Evolutionary conservation across 805 yeast species (phyloP).

Genomic region (Lipomyces yamadae): DNA sequence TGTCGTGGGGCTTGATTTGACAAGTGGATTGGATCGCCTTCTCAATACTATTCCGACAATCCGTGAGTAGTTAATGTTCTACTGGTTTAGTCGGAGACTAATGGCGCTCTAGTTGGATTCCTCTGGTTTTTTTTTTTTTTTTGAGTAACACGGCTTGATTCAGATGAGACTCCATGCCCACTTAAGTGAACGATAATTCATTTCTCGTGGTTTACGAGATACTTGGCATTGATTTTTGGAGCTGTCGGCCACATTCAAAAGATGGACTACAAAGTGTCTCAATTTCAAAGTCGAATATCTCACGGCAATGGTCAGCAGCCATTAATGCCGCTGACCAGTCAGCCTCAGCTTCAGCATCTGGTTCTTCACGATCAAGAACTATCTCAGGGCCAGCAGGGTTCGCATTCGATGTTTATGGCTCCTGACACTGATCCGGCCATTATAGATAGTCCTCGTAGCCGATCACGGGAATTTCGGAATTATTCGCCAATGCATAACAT

Average conservation of each 20-base stretch:
- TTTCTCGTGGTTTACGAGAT: not conserved
- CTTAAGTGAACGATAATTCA: not conserved
- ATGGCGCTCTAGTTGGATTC: not conserved
- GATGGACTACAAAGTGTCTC: constrained; percentile 25
- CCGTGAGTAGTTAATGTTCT: not conserved
- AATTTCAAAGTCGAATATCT: constrained; percentile 21
- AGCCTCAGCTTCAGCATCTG: constrained; percentile 13
- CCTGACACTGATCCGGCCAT: constrained; percentile 9
- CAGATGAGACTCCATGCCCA: not conserved
- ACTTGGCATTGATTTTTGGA: not conserved
- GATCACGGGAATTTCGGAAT: constrained; percentile 25
- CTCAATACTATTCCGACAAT: not conserved
- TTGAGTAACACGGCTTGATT: not conserved
- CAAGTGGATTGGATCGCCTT: not conserved
- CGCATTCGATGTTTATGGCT: constrained; percentile 21
- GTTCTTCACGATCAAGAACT: constrained; percentile 7
- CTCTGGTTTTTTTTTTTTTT: not conserved
- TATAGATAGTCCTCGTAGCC: constrained; percentile 23
- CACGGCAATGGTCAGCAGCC: constrained; percentile 14
- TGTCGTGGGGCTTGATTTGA: not conserved
- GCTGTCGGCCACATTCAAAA: not conserved
- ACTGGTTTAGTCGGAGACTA: not conserved
- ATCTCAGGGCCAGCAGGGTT: constrained; percentile 10
- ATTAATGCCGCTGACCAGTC: not conserved
- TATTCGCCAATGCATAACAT: constrained; percentile 25